A percentile compares a stretch with the other conserved stretches of the same genome.
phyloP scores from a whole-genome alignment of 2,329 filamentous ascomycete species.

The Chaetomium strumarium region DNA sequence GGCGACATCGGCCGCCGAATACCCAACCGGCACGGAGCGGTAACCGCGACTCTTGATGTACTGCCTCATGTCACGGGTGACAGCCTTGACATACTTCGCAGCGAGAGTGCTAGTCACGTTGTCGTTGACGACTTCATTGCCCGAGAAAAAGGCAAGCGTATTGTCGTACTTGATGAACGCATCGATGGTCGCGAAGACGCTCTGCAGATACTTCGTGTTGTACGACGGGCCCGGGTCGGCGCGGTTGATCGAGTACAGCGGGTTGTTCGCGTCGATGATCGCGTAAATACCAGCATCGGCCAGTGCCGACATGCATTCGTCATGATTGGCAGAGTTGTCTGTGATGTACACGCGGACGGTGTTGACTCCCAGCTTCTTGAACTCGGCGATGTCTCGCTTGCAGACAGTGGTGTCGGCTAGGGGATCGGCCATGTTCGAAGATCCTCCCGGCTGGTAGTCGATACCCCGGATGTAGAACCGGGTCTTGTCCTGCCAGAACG shows the following conservation, averaged over 20 bases:
- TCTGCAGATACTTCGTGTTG: constrained; percentile 78
- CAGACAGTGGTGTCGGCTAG: constrained; percentile 66
- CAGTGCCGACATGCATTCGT: constrained; percentile 76
- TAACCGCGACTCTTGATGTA: constrained; percentile 59
- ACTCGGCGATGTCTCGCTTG: constrained; percentile 72
- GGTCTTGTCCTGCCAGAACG: constrained; percentile 48
- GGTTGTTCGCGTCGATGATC: constrained; percentile 86
- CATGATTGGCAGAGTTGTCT: constrained; percentile 77
- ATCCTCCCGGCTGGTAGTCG: constrained; percentile 59
- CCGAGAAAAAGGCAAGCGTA: constrained; percentile 79
- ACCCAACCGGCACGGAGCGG: constrained; percentile 66
- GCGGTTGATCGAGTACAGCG: constrained; percentile 82
- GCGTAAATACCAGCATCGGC: constrained; percentile 86
- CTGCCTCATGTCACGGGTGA: constrained; percentile 69
- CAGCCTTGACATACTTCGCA: constrained; percentile 71
- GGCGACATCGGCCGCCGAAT: constrained; percentile 73
- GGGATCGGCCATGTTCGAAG: constrained; percentile 58
- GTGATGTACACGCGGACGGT: constrained; percentile 88
- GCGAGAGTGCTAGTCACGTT: constrained; percentile 54
- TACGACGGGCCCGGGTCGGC: constrained; percentile 67
- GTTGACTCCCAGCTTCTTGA: constrained; percentile 84
- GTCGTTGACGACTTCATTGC: constrained; percentile 75
- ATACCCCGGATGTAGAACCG: constrained; percentile 57
- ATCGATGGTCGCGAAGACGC: constrained; percentile 83
- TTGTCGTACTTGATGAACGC: constrained; percentile 78